phyloP scores from a whole-genome alignment of 139 green algal species.

The Coelastrella sp. region DNA sequence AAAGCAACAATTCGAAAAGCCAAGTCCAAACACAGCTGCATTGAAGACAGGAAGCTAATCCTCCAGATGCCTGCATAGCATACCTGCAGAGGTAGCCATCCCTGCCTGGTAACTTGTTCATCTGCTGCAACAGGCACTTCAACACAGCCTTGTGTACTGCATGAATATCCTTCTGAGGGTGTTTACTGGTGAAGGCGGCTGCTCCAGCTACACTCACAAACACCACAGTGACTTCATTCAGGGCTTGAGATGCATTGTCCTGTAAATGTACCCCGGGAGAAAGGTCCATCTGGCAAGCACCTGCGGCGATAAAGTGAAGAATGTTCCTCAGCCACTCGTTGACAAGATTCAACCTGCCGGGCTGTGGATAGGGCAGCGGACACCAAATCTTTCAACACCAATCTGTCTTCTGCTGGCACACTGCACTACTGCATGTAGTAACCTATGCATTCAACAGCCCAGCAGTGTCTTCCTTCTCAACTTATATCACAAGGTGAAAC shows the following conservation, averaged over 20 bases:
- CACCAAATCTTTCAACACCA: too few relatives aligned
- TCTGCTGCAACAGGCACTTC: slow-evolving; percentile 22
- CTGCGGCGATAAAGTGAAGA: not conserved
- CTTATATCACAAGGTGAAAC: not conserved
- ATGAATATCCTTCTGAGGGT: not conserved
- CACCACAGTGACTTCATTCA: slow-evolving; percentile 21
- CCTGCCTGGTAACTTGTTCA: not conserved
- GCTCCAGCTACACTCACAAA: slow-evolving; percentile 32
- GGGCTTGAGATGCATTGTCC: not conserved
- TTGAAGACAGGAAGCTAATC: too few relatives aligned
- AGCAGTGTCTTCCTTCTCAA: not conserved
- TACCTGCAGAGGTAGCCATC: slow-evolving; percentile 61
- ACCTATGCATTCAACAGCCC: not conserved
- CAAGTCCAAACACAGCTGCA: too few relatives aligned
- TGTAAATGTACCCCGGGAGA: not conserved
- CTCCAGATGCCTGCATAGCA: too few relatives aligned
- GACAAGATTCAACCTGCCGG: too few relatives aligned
- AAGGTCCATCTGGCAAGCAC: slow-evolving; percentile 36
- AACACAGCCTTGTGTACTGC: slow-evolving; percentile 30
- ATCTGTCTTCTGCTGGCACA: too few relatives aligned
- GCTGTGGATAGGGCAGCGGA: too few relatives aligned
- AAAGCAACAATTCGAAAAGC: too few relatives aligned
- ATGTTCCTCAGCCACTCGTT: too few relatives aligned
- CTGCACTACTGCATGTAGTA: too few relatives aligned
- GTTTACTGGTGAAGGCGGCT: not conserved